Conservation (phyloP, 2,329 filamentous ascomycete genomes). For the Xylariaceae sp. region DNA sequence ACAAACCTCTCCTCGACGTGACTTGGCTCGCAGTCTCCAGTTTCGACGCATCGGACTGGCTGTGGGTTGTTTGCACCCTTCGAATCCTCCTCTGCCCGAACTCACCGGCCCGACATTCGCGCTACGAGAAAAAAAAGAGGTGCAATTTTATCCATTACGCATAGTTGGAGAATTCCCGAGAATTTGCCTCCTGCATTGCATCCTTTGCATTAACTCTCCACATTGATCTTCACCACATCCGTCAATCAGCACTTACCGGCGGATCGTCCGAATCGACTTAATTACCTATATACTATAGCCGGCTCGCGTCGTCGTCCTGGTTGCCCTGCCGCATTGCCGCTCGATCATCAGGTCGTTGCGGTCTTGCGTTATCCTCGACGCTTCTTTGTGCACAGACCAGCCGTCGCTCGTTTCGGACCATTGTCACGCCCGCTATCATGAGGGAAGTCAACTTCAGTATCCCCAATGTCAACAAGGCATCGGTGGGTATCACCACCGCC, state of each 20-base stretch:
- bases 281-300: slow-evolving; percentile 25
- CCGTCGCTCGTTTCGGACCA: slow-evolving; percentile 15
- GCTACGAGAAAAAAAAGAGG: slow-evolving; percentile 11
- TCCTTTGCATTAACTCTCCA: slow-evolving; percentile 23
- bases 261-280: slow-evolving; percentile 21
- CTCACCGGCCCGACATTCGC: slow-evolving; percentile 10
- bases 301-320: slow-evolving; percentile 13
- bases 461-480: slow-evolving; percentile 98
- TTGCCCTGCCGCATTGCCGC: slow-evolving; percentile 6
- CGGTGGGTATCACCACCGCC: slow-evolving; percentile 95
- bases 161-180: slow-evolving; percentile 22
- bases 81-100: not conserved
- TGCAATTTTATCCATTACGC: slow-evolving; percentile 25
- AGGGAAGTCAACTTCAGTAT: slow-evolving; percentile 99
- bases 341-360: slow-evolving; percentile 5
- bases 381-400: slow-evolving; percentile 25
- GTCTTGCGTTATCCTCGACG: slow-evolving; percentile 14
- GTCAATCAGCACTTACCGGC: slow-evolving; percentile 21
- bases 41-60: not conserved
- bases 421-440: slow-evolving; percentile 58
- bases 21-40: too few relatives aligned
- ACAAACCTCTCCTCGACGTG: too few relatives aligned
- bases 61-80: slow-evolving; percentile 4
- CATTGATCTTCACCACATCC: slow-evolving; percentile 24
- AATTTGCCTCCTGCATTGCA: not conserved